These are phyloP conservation scores for Cladosporium oxysporum DNA, from an alignment of 2,329 filamentous ascomycete species.

Conservation along the genomic window DNA sequence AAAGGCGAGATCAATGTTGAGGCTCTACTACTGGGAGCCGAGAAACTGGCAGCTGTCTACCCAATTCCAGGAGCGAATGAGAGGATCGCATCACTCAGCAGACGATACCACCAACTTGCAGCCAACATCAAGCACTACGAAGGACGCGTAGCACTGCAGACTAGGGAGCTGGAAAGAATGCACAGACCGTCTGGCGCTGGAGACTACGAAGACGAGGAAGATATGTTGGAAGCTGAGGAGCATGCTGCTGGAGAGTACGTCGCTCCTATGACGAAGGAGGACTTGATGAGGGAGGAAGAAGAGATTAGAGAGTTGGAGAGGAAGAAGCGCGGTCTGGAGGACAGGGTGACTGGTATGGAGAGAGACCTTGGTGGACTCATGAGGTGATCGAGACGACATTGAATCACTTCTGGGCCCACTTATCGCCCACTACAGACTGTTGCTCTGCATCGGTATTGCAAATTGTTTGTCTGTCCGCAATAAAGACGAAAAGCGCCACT, in stretches of 20 bases:
- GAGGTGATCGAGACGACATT: slow-evolving; percentile 41
- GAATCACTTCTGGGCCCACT: neutral
- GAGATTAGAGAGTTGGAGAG: slow-evolving; percentile 64
- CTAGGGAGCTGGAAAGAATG: slow-evolving; percentile 70
- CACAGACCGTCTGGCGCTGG: slow-evolving; percentile 52
- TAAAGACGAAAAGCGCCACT: neutral
- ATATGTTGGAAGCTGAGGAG: slow-evolving; percentile 54
- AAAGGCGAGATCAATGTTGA: slow-evolving; percentile 83
- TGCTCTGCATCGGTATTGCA: neutral
- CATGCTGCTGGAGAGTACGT: slow-evolving; percentile 38
- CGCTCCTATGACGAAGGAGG: slow-evolving; percentile 64
- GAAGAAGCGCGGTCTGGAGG: slow-evolving; percentile 64
- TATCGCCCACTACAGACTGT: neutral
- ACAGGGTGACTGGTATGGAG: slow-evolving; percentile 67
- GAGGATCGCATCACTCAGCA: slow-evolving; percentile 70
- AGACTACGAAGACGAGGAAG: slow-evolving; percentile 46
- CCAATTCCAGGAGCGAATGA: slow-evolving; percentile 77
- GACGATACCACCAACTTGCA: slow-evolving; percentile 68
- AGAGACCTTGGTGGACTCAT: slow-evolving; percentile 65
- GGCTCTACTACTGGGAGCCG: slow-evolving; percentile 78
- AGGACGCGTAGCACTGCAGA: slow-evolving; percentile 73
- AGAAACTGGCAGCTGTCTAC: slow-evolving; percentile 88
- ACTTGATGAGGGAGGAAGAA: slow-evolving; percentile 68
- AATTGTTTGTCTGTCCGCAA: neutral
- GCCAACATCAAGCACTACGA: slow-evolving; percentile 81